Conservation (phyloP, 176 grass and related monocot species). For the Carex scoparia region DNA sequence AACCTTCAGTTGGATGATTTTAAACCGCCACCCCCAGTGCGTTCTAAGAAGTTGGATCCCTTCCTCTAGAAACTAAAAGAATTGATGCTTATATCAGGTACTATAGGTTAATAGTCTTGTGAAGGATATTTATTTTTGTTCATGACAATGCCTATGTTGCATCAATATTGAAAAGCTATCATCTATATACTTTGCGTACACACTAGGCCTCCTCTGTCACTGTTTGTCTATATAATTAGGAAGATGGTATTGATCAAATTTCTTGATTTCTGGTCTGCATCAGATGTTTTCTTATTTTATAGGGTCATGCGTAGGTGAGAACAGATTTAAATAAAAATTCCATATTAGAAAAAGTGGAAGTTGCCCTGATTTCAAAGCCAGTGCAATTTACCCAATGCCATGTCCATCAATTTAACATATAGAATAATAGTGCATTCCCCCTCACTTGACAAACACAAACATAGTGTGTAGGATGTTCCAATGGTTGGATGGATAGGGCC, state of each 20-base stretch:
- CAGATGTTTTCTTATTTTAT: not conserved
- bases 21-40: conserved; percentile 41
- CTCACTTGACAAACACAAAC: not conserved
- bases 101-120: not conserved
- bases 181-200: not conserved
- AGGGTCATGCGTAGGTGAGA: not conserved
- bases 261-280: not conserved
- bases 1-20: conserved; percentile 75
- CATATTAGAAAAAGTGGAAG: not conserved
- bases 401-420: not conserved
- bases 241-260: not conserved
- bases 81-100: conserved; percentile 40
- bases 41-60: conserved; percentile 60
- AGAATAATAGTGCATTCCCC: not conserved
- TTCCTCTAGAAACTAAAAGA: conserved; percentile 48
- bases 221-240: not conserved
- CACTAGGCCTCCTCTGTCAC: not conserved
- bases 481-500: not conserved
- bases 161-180: not conserved
- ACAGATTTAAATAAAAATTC: not conserved
- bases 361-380: not conserved
- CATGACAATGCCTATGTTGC: not conserved
- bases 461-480: not conserved
- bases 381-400: not conserved
- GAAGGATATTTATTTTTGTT: conserved; percentile 29